Evolutionary conservation across 306 rosid species (phyloP).

Genomic region (Lathyrus oleraceus): DNA sequence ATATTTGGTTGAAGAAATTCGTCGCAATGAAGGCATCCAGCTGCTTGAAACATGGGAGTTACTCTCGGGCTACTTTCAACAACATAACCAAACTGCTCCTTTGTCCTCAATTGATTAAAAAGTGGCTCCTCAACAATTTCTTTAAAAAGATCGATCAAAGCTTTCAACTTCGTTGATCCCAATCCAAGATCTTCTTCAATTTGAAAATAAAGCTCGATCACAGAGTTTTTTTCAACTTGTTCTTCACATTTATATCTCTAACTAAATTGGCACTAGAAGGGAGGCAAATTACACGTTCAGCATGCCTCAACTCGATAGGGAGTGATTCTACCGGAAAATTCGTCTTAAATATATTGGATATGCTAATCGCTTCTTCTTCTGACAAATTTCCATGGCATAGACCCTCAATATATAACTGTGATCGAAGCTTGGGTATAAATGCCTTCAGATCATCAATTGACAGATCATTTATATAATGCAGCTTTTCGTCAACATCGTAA

Average conservation of each 20-base stretch:
- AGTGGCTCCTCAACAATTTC: constrained; percentile 89
- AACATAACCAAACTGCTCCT: constrained; percentile 97
- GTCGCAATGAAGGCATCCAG: no score
- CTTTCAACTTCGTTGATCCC: constrained; percentile 63
- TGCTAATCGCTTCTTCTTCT: constrained; percentile 74
- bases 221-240: constrained; percentile 76
- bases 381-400: constrained; percentile 89
- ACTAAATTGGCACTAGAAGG: constrained; percentile 71
- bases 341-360: constrained; percentile 66
- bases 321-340: constrained; percentile 66
- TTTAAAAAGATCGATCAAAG: constrained; percentile 79
- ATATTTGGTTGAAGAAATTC: no score
- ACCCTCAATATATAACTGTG: constrained; percentile 91
- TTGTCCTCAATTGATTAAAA: constrained; percentile 95
- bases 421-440: constrained; percentile 72
- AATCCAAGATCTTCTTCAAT: constrained; percentile 72
- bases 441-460: constrained; percentile 63
- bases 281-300: constrained; percentile 68
- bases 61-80: constrained; percentile 73
- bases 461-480: no score
- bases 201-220: constrained; percentile 93
- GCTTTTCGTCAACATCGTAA: no score
- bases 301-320: constrained; percentile 70
- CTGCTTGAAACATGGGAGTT: no score
- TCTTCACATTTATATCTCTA: constrained; percentile 77